Conservation (phyloP, 306 rosid species). For the Cicer bijugum region DNA sequence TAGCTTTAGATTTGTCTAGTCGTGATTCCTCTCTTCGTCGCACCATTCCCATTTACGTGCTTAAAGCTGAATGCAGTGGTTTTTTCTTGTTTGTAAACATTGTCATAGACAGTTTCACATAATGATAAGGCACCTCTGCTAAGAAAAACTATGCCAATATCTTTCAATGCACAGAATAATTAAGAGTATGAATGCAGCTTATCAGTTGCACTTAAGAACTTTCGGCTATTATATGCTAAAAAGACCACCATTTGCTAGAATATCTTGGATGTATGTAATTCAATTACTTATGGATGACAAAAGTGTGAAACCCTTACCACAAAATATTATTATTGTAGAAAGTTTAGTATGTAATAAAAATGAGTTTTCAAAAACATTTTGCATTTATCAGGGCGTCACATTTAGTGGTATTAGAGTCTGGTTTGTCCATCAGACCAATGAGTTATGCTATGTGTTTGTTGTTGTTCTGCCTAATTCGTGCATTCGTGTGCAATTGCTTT, state of each 20-base stretch:
- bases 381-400: no score
- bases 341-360: no score
- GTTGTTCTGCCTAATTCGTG: no score
- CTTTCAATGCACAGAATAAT: neutral
- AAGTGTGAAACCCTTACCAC: neutral
- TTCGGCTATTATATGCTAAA: neutral
- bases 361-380: no score
- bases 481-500: no score
- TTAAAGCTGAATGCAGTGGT: neutral
- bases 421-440: no score
- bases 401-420: no score
- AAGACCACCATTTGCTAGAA: neutral
- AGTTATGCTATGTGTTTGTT: no score
- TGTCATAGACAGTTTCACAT: neutral
- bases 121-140: neutral
- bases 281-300: neutral
- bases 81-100: neutral
- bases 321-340: no score
- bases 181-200: neutral
- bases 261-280: neutral
- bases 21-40: no score
- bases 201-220: neutral
- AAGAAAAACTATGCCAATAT: neutral
- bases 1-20: neutral
- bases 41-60: no score